Evolutionary conservation across 192 early-diverging fungal genomes (phyloP).

Genomic region (Umbelopsis sp.): DNA sequence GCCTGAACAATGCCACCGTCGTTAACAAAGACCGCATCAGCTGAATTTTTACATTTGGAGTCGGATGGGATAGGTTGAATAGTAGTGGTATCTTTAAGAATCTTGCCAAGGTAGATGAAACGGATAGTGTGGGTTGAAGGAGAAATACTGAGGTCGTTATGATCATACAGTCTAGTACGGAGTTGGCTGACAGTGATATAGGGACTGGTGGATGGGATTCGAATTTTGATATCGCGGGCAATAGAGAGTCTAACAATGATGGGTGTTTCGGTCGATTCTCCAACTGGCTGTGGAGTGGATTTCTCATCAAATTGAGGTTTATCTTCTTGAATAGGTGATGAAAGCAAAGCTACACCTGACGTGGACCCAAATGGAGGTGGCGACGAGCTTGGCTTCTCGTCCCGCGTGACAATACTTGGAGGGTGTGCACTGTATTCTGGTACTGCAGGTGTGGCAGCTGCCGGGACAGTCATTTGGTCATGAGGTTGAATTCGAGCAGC

Average conservation of each 20-base stretch:
- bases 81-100: not conserved
- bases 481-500: not conserved
- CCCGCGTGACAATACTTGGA: not conserved
- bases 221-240: conserved; percentile 5
- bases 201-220: conserved; percentile 6
- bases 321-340: conserved; percentile 8
- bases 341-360: conserved; percentile 9
- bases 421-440: conserved; percentile 12
- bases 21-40: not conserved
- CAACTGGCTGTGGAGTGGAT: too few relatives aligned
- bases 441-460: not conserved
- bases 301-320: not conserved
- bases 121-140: not conserved
- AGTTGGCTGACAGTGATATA: not conserved
- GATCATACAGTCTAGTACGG: not conserved
- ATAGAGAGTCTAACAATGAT: conserved; percentile 9
- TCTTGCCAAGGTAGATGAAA: conserved; percentile 9
- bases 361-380: conserved; percentile 12
- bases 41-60: not conserved
- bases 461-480: not conserved
- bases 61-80: conserved; percentile 1
- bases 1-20: conserved; percentile 9
- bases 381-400: conserved; percentile 2
- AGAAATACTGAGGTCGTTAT: conserved; percentile 2
- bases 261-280: not conserved